Percentiles rank a stretch among this genome's conserved stretches.
Evolutionary conservation across 2,329 filamentous ascomycete species (phyloP).

Genomic region (Sarocladium brachiariae): DNA sequence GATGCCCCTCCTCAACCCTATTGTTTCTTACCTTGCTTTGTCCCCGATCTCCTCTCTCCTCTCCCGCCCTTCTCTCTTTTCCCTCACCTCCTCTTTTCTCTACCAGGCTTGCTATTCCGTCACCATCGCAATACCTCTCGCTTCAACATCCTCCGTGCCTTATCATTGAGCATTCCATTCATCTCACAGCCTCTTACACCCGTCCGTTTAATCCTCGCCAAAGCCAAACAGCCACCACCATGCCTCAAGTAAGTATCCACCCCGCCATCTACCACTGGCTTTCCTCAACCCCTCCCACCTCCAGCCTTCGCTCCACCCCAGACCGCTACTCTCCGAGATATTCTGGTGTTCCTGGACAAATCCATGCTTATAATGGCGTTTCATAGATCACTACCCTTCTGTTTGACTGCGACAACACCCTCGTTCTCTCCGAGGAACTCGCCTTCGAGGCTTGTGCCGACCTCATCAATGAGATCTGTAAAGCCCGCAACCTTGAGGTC

Average conservation of each 20-base stretch:
- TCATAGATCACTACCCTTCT: slow-evolving; percentile 58
- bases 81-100: slow-evolving; percentile 7
- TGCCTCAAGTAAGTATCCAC: slow-evolving; percentile 24
- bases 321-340: background rate
- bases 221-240: slow-evolving; percentile 19
- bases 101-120: slow-evolving; percentile 4
- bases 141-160: background rate
- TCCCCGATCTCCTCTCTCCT: slow-evolving; percentile 9
- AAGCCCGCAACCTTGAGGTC: slow-evolving; percentile 52
- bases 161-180: background rate
- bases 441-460: slow-evolving; percentile 89
- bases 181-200: background rate
- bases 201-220: background rate
- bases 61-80: slow-evolving; percentile 12
- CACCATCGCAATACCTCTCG: background rate
- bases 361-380: slow-evolving; percentile 4
- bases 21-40: slow-evolving; percentile 12
- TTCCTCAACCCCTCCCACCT: background rate
- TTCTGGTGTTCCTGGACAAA: background rate
- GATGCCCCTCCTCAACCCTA: background rate
- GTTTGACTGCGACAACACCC: slow-evolving; percentile 84
- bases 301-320: slow-evolving; percentile 1
- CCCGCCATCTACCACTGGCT: slow-evolving; percentile 6
- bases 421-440: slow-evolving; percentile 83
- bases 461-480: slow-evolving; percentile 79